Conservation (phyloP, 176 grass and related monocot species). For the Aegilops tauschii region DNA sequence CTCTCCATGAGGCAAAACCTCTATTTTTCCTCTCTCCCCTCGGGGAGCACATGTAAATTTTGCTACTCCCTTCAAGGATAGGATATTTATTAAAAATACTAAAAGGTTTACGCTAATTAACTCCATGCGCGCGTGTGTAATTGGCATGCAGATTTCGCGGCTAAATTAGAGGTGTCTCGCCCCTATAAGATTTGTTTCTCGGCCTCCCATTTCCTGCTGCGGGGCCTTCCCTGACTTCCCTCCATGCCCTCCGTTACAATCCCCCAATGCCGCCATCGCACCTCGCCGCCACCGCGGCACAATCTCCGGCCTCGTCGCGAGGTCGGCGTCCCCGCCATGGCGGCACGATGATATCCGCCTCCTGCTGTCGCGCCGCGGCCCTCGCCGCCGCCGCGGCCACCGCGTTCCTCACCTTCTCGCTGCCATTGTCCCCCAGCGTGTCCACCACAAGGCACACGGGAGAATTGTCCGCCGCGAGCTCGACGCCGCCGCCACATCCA, state of each 20-base stretch:
- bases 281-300: not conserved
- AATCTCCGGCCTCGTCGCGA: not conserved
- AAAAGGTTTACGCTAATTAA: no score
- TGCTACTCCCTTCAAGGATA: no score
- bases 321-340: constrained; percentile 6
- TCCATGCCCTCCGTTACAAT: constrained; percentile 18
- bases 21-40: no score
- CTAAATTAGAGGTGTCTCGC: not conserved
- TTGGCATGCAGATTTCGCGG: not conserved
- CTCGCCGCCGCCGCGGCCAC: constrained; percentile 14
- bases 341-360: not conserved
- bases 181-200: not conserved
- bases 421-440: not conserved
- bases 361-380: constrained; percentile 23
- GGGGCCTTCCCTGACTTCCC: not conserved
- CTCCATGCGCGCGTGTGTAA: not conserved
- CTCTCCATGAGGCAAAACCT: no score
- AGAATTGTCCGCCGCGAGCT: not conserved
- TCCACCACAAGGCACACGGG: not conserved
- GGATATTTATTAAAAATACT: no score
- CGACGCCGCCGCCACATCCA: not conserved
- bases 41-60: no score
- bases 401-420: constrained; percentile 12
- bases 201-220: not conserved
- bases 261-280: constrained; percentile 24